Evolutionary conservation across 129 eudicot species (phyloP).

Genomic region (Calendula officinalis): DNA sequence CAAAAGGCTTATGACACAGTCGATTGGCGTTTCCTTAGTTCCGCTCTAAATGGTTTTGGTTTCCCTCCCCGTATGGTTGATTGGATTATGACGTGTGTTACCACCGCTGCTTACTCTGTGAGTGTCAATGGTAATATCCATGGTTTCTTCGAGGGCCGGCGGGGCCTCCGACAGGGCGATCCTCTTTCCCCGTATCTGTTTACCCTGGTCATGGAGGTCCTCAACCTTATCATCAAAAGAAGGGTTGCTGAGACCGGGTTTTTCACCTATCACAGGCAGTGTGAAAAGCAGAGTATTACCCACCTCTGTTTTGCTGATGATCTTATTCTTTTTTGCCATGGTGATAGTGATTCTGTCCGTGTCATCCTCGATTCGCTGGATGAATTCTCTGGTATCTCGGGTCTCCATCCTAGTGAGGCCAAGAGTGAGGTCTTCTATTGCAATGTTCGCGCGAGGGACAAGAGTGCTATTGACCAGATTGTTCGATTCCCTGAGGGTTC

Average conservation of each 20-base stretch:
- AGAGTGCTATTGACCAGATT: too few relatives aligned
- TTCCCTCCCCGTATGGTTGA: not conserved
- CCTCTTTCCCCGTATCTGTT: not conserved
- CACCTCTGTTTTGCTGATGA: not conserved
- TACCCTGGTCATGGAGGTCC: not conserved
- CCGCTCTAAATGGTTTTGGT: not conserved
- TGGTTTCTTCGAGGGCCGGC: not conserved
- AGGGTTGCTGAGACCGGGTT: not conserved
- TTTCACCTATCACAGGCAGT: not conserved
- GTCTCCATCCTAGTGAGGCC: too few relatives aligned
- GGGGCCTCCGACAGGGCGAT: not conserved
- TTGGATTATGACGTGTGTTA: not conserved
- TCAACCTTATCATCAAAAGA: not conserved
- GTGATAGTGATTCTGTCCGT: not conserved
- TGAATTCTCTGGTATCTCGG: not conserved
- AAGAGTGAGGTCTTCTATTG: too few relatives aligned
- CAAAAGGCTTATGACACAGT: not conserved
- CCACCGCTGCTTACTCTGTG: not conserved
- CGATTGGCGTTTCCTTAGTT: not conserved
- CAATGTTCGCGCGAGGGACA: too few relatives aligned
- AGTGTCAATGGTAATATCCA: not conserved
- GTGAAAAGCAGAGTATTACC: not conserved
- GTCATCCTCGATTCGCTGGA: not conserved
- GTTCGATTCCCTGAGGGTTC: too few relatives aligned
- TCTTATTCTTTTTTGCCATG: not conserved